Evolutionary conservation across 148 eudicot species (phyloP), one percentile per base, ranked within the genome.

Genomic region (Cornus controversa): DNA sequence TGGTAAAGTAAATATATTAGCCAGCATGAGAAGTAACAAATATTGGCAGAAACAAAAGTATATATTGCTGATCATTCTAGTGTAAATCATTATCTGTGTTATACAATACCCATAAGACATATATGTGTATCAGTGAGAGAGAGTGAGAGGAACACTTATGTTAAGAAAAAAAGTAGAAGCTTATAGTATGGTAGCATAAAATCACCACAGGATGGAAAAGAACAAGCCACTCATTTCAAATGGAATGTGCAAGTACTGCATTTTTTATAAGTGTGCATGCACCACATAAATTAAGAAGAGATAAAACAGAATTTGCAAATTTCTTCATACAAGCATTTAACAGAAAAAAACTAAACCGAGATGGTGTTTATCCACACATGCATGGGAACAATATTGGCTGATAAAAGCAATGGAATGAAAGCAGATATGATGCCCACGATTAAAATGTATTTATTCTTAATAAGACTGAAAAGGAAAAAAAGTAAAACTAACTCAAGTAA

Each of bases 1-100:
- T 3, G 66, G 24, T 8, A 65, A 66, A 75, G 77, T 37, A 65
- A 45, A 75, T 60, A 75, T 42, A 23, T 60, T 75, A 24, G 20
- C 24, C 14, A 74, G 6, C 58, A 40, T n/a, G 6, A 64, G 60
- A 75, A 26, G 29, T 66, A 45, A 22, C 14, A 65, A 65, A 23
- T 66, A 29, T 45, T 28, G 26, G 23, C 58, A 18, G 18, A 36
- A 25, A 40, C 8, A 65, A 9, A 45, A 60, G n/a, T n/a, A n/a
- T n/a, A n/a, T n/a, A 60, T 14, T 50, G 64, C 64, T 42, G 26
- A 18, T 9, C 8, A 26, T 29, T 13, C 29, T 34, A 5, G 22
- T 20, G 25, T 58, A 13, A 26, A 57, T 28, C 27, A 34, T 63
- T 22, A 37, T 60, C 58, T 73, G 26, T 73, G 37, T 16, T 31